Evolutionary conservation across 2,329 filamentous ascomycete genomes (phyloP).

Genomic region (Trichophyton simii): DNA sequence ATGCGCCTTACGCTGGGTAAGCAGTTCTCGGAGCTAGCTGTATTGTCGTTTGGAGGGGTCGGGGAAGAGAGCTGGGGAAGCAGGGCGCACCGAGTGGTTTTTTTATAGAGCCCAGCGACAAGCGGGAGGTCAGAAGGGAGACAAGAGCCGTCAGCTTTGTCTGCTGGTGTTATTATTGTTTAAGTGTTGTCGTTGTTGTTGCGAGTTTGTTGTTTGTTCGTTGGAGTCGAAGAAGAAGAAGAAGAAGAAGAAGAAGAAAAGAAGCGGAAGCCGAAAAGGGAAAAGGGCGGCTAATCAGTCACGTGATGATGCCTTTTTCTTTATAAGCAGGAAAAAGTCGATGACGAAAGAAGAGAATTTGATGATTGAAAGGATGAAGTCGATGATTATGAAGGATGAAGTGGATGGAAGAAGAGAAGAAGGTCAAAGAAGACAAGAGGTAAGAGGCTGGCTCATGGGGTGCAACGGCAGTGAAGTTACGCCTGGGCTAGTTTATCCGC

Average conservation of each 20-base stretch:
- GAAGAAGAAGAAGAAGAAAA: background rate
- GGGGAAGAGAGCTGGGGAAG: too few species aligned
- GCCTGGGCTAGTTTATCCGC: too few species aligned
- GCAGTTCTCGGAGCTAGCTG: too few species aligned
- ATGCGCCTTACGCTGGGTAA: background rate
- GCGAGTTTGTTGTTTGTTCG: too few species aligned
- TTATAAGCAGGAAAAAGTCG: background rate
- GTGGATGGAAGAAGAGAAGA: background rate
- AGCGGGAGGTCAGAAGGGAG: too few species aligned
- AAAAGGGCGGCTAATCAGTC: background rate
- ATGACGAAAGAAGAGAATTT: background rate
- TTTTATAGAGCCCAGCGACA: too few species aligned
- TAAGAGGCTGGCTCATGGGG: background rate
- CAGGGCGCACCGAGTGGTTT: too few species aligned
- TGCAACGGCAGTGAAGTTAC: too few species aligned
- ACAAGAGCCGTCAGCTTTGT: too few species aligned
- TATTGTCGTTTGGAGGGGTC: too few species aligned
- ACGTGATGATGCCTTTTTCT: background rate
- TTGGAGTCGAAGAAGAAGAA: background rate
- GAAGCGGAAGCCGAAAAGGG: background rate
- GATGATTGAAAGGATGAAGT: background rate
- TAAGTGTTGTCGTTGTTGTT: too few species aligned
- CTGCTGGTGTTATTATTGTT: too few species aligned
- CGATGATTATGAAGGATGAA: background rate
- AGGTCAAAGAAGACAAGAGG: background rate